These are phyloP conservation scores for Tolypocladium inflatum DNA, from an alignment of 2,329 filamentous ascomycete genomes.

Conservation along the genomic window DNA sequence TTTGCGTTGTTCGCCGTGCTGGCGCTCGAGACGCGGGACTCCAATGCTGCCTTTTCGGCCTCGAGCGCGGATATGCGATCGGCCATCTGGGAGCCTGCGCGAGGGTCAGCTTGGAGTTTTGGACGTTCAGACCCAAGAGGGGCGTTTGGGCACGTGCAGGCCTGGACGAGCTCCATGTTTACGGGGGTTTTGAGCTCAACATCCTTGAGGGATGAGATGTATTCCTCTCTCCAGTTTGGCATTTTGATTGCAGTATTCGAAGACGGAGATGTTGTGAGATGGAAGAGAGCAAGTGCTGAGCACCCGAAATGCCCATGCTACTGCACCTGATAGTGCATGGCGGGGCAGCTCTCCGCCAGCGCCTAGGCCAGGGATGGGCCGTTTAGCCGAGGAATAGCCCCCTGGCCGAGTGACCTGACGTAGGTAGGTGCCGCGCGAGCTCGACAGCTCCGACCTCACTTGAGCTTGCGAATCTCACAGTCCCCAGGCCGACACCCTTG, in stretches of 20 bases:
- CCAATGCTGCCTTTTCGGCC: constrained; percentile 40
- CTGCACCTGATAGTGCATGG: neutral
- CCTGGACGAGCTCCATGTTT: constrained; percentile 61
- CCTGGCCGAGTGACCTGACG: neutral
- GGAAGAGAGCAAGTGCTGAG: neutral
- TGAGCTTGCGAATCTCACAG: neutral
- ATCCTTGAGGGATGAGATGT: constrained; percentile 63
- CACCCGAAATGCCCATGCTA: neutral
- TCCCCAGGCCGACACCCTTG: neutral
- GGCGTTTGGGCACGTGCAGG: constrained; percentile 49
- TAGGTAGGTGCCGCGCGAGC: neutral
- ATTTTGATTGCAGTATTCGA: constrained; percentile 21
- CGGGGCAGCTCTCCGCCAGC: neutral
- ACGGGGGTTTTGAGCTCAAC: constrained; percentile 57
- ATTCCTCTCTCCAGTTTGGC: constrained; percentile 73
- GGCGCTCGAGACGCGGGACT: constrained; percentile 17
- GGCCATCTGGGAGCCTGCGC: constrained; percentile 52
- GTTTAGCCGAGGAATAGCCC: constrained; percentile 23
- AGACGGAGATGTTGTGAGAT: neutral
- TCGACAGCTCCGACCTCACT: neutral
- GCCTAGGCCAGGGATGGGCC: neutral
- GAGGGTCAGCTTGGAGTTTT: constrained; percentile 8
- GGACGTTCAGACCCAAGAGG: neutral
- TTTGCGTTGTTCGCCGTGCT: constrained; percentile 6
- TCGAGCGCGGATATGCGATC: constrained; percentile 57